phyloP scores from a whole-genome alignment of 495 filamentous ascomycete species.

The Mytilinidion resinicola region DNA sequence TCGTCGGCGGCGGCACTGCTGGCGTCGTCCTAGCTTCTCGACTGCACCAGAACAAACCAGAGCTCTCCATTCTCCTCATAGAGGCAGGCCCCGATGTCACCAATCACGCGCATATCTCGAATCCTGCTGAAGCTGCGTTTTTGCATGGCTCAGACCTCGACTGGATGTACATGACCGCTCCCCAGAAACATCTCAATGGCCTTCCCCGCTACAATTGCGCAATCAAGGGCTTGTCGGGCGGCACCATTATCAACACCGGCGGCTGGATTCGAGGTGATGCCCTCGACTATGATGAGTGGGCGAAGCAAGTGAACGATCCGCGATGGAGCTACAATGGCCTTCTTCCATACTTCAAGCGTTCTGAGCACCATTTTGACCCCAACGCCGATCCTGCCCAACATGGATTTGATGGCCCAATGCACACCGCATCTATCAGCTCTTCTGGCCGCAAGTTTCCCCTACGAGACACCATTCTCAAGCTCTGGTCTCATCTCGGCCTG shows the following conservation, averaged over 20 bases:
- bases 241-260: slow-evolving; percentile 59
- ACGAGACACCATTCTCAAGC: slow-evolving; percentile 3
- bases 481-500: slow-evolving; percentile 8
- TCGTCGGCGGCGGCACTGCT: slow-evolving; percentile 28
- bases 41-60: slow-evolving; percentile 23
- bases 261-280: slow-evolving; percentile 50
- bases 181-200: slow-evolving; percentile 46
- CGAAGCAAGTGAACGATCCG: slow-evolving; percentile 36
- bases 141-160: slow-evolving; percentile 38
- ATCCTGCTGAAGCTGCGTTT: slow-evolving; percentile 7
- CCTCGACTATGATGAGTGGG: slow-evolving; percentile 57
- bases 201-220: slow-evolving; percentile 51
- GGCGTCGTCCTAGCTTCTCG: slow-evolving; percentile 38
- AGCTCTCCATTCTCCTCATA: slow-evolving; percentile 25
- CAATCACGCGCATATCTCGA: slow-evolving; percentile 17
- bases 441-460: slow-evolving; percentile 14
- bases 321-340: slow-evolving; percentile 32
- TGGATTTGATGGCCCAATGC: slow-evolving; percentile 16
- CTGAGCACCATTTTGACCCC: slow-evolving; percentile 10
- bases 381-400: slow-evolving; percentile 11
- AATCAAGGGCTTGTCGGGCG: slow-evolving; percentile 56
- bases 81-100: slow-evolving; percentile 31
- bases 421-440: slow-evolving; percentile 7
- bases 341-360: slow-evolving; percentile 12
- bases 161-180: slow-evolving; percentile 55